Evolutionary conservation across 495 filamentous ascomycete genomes (phyloP).

Genomic region (Penicillium parvum): DNA sequence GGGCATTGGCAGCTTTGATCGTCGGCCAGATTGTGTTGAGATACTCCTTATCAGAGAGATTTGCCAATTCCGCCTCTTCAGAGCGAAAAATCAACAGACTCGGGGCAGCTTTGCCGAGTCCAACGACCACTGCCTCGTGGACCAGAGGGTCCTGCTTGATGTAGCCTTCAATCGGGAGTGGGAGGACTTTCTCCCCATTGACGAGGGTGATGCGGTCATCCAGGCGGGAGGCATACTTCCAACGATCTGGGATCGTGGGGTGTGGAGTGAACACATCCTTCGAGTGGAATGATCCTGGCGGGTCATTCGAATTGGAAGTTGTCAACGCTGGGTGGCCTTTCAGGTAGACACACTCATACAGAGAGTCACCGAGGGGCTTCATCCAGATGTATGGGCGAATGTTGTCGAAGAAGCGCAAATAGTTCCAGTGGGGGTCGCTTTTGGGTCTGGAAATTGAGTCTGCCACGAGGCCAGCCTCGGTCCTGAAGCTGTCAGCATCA

Average conservation of each 20-base stretch:
- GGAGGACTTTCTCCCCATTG: conserved; percentile 69
- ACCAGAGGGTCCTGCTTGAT: conserved; percentile 49
- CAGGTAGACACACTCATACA: conserved; percentile 52
- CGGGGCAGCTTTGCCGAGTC: conserved; percentile 44
- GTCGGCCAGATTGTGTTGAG: conserved; percentile 45
- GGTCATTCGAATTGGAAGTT: conserved; percentile 50
- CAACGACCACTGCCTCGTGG: conserved; percentile 57
- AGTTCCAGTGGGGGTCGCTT: conserved; percentile 51
- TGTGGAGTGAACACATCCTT: conserved; percentile 62
- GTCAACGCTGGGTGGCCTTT: conserved; percentile 48
- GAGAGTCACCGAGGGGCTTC: conserved; percentile 39
- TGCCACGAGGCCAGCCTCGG: conserved; percentile 51
- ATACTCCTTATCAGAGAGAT: conserved; percentile 36
- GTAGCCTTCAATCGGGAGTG: conserved; percentile 54
- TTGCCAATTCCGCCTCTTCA: conserved; percentile 21
- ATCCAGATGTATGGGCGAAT: conserved; percentile 45
- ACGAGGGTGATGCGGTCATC: conserved; percentile 62
- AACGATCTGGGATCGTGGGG: conserved; percentile 52
- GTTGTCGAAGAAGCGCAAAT: conserved; percentile 45
- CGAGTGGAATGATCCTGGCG: conserved; percentile 49
- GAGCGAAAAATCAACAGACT: conserved; percentile 51
- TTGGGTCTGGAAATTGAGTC: conserved; percentile 45
- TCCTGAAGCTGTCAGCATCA: conserved; percentile 25
- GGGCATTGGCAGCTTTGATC: conserved; percentile 45
- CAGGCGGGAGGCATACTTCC: conserved; percentile 59